Conservation (phyloP, 2,329 filamentous ascomycete genomes). For the Metarhizium sp. region DNA sequence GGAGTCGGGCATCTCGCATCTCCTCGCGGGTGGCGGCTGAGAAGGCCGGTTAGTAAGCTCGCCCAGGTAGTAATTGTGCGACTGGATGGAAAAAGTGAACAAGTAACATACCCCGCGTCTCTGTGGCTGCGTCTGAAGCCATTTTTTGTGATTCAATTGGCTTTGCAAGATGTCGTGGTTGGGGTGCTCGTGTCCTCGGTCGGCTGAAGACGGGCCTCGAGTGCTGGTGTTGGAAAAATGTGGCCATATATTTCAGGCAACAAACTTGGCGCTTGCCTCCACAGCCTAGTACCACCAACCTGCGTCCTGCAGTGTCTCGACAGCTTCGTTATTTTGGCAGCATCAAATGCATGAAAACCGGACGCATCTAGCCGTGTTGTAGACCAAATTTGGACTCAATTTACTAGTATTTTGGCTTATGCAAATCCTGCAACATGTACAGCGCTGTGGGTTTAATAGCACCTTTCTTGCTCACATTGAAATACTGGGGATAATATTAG, state of each 20-base stretch:
- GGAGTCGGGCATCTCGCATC: constrained; percentile 86
- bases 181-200: constrained; percentile 14
- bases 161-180: constrained; percentile 17
- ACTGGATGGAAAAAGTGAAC: neutral
- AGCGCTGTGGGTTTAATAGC: too few species aligned
- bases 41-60: neutral
- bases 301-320: too few species aligned
- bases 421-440: too few species aligned
- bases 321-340: too few species aligned
- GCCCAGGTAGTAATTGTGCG: neutral
- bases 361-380: too few species aligned
- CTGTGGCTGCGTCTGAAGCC: constrained; percentile 26
- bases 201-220: constrained; percentile 19
- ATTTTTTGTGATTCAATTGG: constrained; percentile 27
- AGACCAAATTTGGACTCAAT: too few species aligned
- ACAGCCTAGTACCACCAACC: neutral
- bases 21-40: constrained; percentile 75
- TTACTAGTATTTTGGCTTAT: too few species aligned
- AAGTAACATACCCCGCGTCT: constrained; percentile 27
- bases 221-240: constrained; percentile 7
- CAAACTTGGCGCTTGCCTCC: neutral
- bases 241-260: constrained; percentile 18
- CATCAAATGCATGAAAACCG: too few species aligned
- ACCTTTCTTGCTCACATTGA: too few species aligned
- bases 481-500: too few species aligned